Base-by-base conservation (phyloP, 768 basidiomycete species). In the Mycena rosella region DNA sequence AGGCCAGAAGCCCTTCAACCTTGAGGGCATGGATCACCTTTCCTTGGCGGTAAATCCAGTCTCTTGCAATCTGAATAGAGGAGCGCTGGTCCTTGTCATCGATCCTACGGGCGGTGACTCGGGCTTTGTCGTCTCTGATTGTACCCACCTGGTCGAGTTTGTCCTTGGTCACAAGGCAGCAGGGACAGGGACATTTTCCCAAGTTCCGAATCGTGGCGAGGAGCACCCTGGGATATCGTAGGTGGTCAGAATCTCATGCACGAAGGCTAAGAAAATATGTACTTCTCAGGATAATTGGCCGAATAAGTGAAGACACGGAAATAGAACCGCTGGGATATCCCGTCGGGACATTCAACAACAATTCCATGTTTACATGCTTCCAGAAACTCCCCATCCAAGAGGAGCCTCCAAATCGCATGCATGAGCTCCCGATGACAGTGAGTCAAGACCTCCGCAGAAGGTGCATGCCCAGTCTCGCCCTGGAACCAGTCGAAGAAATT, bases 211-310 rank as follows among this genome's bases (percentile, higher is more conserved):
- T 79, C 10, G 75, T 74, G 0, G 82, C 76, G 0, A 84, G 52
- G 0, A 84, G 73, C 11, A 82, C 68, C 65, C 81, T 82, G n/a
- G n/a, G n/a, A n/a, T n/a, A n/a, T 82, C 79, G 0, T 77, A 78
- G 4, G 77, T 75, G 29, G 80, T 76, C 0, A 81, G n/a, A n/a
- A 70, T 0, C 72, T 60, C 3, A 76, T 75, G 42, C 73, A 81
- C 10, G 80, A 63, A 0, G 76, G 73, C 6, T 79, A 68, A 10
- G n/a, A 36, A 5, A 81, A 49, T 2, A 78, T n/a, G n/a, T n/a
- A n/a, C n/a, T n/a, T n/a, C n/a, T n/a, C n/a, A n/a, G n/a, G n/a
- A n/a, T n/a, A n/a, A n/a, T n/a, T n/a, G n/a, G n/a, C n/a, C n/a
- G n/a, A n/a, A n/a, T n/a, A n/a, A n/a, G n/a, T n/a, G n/a, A n/a